Conservation (phyloP, 495 filamentous ascomycete species). For the Neurospora sp. region DNA sequence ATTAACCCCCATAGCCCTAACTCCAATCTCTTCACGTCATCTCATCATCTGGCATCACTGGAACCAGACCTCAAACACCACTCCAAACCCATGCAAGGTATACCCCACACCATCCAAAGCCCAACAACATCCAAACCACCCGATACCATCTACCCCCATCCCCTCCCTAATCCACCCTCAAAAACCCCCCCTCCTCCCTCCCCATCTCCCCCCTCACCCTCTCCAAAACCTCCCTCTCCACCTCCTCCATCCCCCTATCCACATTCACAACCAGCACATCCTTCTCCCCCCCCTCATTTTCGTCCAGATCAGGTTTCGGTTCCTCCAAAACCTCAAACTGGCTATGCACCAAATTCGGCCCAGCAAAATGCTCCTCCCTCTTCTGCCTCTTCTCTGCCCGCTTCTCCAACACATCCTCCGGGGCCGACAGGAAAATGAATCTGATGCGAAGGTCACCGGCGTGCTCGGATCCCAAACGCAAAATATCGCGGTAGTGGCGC, state of each 20-base stretch:
- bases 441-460: conserved; percentile 3
- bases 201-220: conserved; percentile 8
- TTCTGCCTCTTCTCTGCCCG: conserved; percentile 5
- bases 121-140: background rate
- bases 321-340: conserved; percentile 13
- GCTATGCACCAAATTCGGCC: conserved; percentile 5
- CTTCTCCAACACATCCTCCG: conserved; percentile 2
- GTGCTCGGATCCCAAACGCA: conserved; percentile 6
- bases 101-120: background rate
- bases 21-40: too few species aligned
- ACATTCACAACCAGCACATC: conserved; percentile 13
- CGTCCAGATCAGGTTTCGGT: too few species aligned
- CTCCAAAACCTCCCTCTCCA: conserved; percentile 3
- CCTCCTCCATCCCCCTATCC: conserved; percentile 1
- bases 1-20: too few species aligned
- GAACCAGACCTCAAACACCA: background rate
- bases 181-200: conserved; percentile 9
- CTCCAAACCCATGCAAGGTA: background rate
- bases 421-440: conserved; percentile 14
- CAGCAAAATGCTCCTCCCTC: conserved; percentile 13
- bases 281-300: background rate
- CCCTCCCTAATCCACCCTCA: background rate
- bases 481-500: conserved; percentile 13
- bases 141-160: background rate
- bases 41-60: too few species aligned